Percentiles rank a stretch among this genome's conserved stretches.
These are phyloP conservation scores for Neurospora sp. DNA, from an alignment of 495 filamentous ascomycete genomes.

Conservation along the genomic window DNA sequence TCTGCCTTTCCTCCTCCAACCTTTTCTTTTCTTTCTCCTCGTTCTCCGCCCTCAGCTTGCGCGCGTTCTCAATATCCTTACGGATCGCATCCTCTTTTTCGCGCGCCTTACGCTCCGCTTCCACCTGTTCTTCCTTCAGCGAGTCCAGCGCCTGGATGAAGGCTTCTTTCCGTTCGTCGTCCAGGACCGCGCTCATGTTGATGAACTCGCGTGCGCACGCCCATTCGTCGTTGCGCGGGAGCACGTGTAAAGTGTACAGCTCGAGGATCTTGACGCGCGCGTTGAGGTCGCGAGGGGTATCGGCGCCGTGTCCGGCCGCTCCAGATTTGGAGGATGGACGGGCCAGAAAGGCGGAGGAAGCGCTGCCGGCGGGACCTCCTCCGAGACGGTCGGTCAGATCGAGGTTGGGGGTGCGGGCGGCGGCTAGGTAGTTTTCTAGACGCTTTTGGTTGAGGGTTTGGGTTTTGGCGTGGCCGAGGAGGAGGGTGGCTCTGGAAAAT, in stretches of 20 bases:
- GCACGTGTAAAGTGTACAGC: slow-evolving; percentile 85
- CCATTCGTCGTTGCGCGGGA: slow-evolving; percentile 87
- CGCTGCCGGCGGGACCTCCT: neutral
- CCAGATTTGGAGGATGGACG: slow-evolving; percentile 28
- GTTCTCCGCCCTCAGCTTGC: slow-evolving; percentile 38
- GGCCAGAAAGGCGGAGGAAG: slow-evolving; percentile 11
- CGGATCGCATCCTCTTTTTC: slow-evolving; percentile 52
- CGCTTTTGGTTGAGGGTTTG: slow-evolving; percentile 76
- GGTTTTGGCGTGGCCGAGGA: slow-evolving; percentile 74
- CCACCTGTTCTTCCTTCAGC: slow-evolving; percentile 60
- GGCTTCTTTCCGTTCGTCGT: slow-evolving; percentile 82
- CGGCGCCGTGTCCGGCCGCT: slow-evolving; percentile 38
- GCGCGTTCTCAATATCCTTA: slow-evolving; percentile 50
- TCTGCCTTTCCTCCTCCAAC: slow-evolving; percentile 34
- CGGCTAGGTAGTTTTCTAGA: slow-evolving; percentile 82
- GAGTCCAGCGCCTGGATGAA: slow-evolving; percentile 69
- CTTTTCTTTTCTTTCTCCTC: slow-evolving; percentile 41
- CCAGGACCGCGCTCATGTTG: slow-evolving; percentile 66
- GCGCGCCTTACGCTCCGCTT: slow-evolving; percentile 50
- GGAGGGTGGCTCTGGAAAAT: slow-evolving; percentile 58
- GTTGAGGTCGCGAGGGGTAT: slow-evolving; percentile 66
- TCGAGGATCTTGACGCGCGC: slow-evolving; percentile 82
- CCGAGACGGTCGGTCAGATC: slow-evolving; percentile 42
- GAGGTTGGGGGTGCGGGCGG: slow-evolving; percentile 57
- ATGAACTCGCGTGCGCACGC: slow-evolving; percentile 90